Percentiles rank a stretch among this genome's conserved stretches.
These are phyloP conservation scores for Quercus wislizeni DNA, from an alignment of 306 rosid species.

Conservation along the genomic window DNA sequence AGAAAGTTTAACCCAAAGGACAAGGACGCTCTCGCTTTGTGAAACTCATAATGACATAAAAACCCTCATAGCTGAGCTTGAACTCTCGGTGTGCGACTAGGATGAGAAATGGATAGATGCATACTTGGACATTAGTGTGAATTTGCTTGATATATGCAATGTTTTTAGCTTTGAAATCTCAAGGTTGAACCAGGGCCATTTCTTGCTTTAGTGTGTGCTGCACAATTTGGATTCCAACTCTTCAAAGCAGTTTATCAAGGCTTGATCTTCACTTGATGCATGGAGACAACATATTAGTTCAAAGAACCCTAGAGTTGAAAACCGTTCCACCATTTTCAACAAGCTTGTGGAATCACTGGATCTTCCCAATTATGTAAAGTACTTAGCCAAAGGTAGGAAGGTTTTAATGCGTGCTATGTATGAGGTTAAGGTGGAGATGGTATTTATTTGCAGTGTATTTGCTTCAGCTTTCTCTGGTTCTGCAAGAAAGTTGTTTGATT, in stretches of 20 bases:
- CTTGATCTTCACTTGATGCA: conserved; percentile 59
- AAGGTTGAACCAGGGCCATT: conserved; percentile 60
- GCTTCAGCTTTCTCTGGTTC: too few relatives aligned
- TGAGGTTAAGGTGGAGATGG: conserved; percentile 70
- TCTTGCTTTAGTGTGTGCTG: conserved; percentile 54
- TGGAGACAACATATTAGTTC: conserved; percentile 56
- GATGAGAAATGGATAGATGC: conserved; percentile 85
- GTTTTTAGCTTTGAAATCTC: conserved; percentile 76
- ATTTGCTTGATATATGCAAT: conserved; percentile 74
- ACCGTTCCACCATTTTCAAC: conserved; percentile 47
- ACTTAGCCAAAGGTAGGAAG: conserved; percentile 70
- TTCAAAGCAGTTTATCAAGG: conserved; percentile 40
- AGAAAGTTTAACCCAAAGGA: conserved; percentile 53
- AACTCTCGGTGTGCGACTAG: conserved; percentile 65
- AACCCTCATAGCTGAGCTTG: conserved; percentile 51
- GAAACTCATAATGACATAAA: conserved; percentile 58
- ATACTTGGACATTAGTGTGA: conserved; percentile 72
- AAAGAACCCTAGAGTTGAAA: conserved; percentile 55
- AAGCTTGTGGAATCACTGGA: conserved; percentile 58
- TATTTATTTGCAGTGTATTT: not conserved
- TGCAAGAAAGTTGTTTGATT: too few relatives aligned
- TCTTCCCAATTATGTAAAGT: conserved; percentile 69
- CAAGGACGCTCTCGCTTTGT: conserved; percentile 55
- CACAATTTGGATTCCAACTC: conserved; percentile 56
- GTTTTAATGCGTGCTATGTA: conserved; percentile 78